Percentiles rank a stretch among this genome's conserved stretches.
phyloP scores from a whole-genome alignment of 176 grass and related monocot species.

The Eragrostis curvula region DNA sequence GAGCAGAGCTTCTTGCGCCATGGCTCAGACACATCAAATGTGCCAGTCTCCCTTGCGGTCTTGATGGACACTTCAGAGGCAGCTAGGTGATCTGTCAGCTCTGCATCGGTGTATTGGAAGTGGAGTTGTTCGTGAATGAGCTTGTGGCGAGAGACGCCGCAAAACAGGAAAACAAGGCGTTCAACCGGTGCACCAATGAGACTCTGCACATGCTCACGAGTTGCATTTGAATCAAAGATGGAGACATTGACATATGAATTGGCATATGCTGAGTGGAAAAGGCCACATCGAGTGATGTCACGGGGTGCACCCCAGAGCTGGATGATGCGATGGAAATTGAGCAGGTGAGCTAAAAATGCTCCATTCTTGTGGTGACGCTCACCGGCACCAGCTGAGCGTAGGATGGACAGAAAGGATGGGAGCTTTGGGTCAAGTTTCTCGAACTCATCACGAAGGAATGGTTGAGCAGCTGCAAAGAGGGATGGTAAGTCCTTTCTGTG shows the following conservation, averaged over 20 bases:
- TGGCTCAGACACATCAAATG: slow-evolving; percentile 36
- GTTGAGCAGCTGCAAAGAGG: slow-evolving; percentile 51
- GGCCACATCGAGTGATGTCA: slow-evolving; percentile 56
- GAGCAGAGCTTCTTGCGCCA: slow-evolving; percentile 55
- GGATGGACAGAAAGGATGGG: slow-evolving; percentile 47
- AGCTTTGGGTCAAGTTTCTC: slow-evolving; percentile 54
- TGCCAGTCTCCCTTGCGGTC: slow-evolving; percentile 33
- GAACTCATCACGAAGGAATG: slow-evolving; percentile 63
- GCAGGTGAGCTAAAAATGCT: slow-evolving; percentile 58
- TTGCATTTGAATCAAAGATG: slow-evolving; percentile 59
- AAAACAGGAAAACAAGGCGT: slow-evolving; percentile 65
- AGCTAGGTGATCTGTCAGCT: slow-evolving; percentile 50
- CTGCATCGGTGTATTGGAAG: slow-evolving; percentile 54
- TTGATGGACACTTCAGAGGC: slow-evolving; percentile 48
- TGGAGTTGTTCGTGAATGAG: slow-evolving; percentile 61
- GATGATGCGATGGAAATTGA: slow-evolving; percentile 59
- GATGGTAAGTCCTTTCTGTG: slow-evolving; percentile 31
- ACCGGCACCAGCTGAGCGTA: slow-evolving; percentile 57
- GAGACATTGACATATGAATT: slow-evolving; percentile 73
- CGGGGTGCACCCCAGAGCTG: slow-evolving; percentile 53
- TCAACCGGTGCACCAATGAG: slow-evolving; percentile 56
- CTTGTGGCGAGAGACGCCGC: slow-evolving; percentile 52
- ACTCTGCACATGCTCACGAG: slow-evolving; percentile 37
- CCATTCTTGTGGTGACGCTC: slow-evolving; percentile 80
- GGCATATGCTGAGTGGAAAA: slow-evolving; percentile 72